A percentile compares a stretch with the other conserved stretches of the same genome.
phyloP scores from a whole-genome alignment of 2,329 filamentous ascomycete genomes.

The Rhynchosporium graminicola region DNA sequence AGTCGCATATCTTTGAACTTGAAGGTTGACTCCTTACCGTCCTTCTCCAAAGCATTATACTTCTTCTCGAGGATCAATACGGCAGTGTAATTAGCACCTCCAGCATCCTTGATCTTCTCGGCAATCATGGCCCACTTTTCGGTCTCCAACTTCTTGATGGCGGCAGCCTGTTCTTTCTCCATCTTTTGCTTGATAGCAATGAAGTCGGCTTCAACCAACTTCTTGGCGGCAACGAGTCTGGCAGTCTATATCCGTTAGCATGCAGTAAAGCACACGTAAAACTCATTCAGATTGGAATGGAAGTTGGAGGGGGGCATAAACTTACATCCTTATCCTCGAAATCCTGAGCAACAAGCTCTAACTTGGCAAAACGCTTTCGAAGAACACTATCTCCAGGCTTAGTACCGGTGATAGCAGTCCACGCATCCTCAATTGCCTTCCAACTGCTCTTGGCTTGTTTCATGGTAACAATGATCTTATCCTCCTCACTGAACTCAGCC shows the following conservation, averaged over 20 bases:
- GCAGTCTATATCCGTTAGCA: slow-evolving; percentile 16
- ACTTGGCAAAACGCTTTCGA: slow-evolving; percentile 19
- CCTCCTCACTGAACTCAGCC: slow-evolving; percentile 21
- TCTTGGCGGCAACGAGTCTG: slow-evolving; percentile 17
- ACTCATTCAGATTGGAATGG: too few relatives aligned
- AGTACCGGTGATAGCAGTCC: slow-evolving; percentile 13
- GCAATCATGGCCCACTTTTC: slow-evolving; percentile 20
- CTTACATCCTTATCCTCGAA: slow-evolving; percentile 25
- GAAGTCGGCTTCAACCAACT: slow-evolving; percentile 6
- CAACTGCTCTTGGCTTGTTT: slow-evolving; percentile 7
- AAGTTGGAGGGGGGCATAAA: neutral
- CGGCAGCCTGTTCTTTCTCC: slow-evolving; percentile 2
- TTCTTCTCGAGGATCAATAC: slow-evolving; percentile 19
- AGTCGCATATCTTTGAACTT: neutral
- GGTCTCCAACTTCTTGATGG: slow-evolving; percentile 15
- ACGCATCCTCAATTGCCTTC: slow-evolving; percentile 19
- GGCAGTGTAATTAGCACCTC: slow-evolving; percentile 14
- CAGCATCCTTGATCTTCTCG: slow-evolving; percentile 12
- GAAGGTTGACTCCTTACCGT: neutral
- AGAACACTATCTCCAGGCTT: slow-evolving; percentile 17
- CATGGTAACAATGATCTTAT: slow-evolving; percentile 24
- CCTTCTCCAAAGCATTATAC: slow-evolving; percentile 19
- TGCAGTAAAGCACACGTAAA: neutral
- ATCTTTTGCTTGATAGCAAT: neutral
- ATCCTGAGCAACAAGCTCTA: slow-evolving; percentile 17